Evolutionary conservation across 164 flowering plant genomes (phyloP).

Genomic region (Vitis rupestris): DNA sequence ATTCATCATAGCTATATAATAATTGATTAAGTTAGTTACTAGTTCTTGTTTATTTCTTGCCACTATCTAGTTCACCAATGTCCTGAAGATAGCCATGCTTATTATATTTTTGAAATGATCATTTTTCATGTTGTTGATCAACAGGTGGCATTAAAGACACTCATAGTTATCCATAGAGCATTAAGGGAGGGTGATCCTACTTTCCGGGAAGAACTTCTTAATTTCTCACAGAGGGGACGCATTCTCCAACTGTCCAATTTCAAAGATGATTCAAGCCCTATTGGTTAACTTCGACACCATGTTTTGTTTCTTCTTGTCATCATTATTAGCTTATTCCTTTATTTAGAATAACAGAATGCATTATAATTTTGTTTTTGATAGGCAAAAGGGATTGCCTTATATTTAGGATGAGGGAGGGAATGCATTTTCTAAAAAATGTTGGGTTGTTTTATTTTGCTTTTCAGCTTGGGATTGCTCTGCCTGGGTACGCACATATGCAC

Average conservation of each 20-base stretch:
- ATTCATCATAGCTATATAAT: too few species aligned
- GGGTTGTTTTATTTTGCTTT: constrained; percentile 9
- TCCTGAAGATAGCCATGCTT: neutral
- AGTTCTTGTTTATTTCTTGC: neutral
- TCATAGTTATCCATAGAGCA: constrained; percentile 84
- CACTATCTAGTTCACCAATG: neutral
- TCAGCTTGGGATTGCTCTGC: constrained; percentile 99
- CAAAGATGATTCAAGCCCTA: constrained; percentile 96
- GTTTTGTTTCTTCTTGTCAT: constrained; percentile 1
- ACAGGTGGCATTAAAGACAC: constrained; percentile 93
- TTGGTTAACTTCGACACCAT: constrained; percentile 39
- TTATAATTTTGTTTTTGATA: too few species aligned
- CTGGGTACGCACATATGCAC: constrained; percentile 96
- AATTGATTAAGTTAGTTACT: neutral
- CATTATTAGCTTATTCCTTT: neutral
- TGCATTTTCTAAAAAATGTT: neutral
- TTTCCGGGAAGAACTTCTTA: constrained; percentile 86
- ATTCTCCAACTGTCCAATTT: constrained; percentile 91
- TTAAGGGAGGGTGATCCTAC: constrained; percentile 97
- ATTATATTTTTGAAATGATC: neutral
- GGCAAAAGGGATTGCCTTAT: too few species aligned
- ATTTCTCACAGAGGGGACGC: constrained; percentile 74
- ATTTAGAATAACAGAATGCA: neutral
- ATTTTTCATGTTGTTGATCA: constrained; percentile 2
- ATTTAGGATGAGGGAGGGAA: neutral